Base-by-base conservation (phyloP, 768 basidiomycete species). In the Podaxis sp. region DNA sequence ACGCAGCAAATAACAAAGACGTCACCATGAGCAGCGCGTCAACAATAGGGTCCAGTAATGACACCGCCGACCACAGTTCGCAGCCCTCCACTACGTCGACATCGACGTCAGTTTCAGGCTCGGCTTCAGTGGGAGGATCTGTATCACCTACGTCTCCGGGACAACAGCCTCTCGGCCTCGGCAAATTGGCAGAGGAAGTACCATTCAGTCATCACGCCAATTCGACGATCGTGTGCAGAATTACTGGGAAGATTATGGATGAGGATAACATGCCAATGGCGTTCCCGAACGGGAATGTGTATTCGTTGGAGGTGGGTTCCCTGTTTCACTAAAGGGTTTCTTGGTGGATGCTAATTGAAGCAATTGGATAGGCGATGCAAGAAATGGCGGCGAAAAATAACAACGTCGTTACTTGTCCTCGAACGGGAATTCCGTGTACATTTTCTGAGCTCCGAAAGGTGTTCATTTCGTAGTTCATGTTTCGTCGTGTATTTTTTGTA, bases 161-260 rank as follows among this genome's bases (percentile, higher is more conserved):
- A 24, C 68, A 74, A 24, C 71, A 72, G 42, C 76, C 79, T 42
- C 75, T 84, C 2, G 86, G 87, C 24, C 79, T 96, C 8, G 88
- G 89, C 22, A 80, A 83, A 63, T 84, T 99, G 7, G 93, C 92
- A 12, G 79, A 82, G 61, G 92, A 95, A 66, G 94, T 98, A 0
- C 96, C 97, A 1, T 88, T 85, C 71, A 93, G 92, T 67, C 96
- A 99, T 76, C 95, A 99, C 72, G 87, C 90, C 44, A 98, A 96
- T 71, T 96, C 95, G 22, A 96, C 93, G 0, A 93, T 99, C 59
- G 96, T 99, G 15, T 99, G 97, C 71, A 77, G 87, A 57, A 83
- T 98, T 69, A 94, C 85, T 65, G 95, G 96, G 26, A 88, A 89
- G 72, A 95, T 99, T 61, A 96, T 99, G 90, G 92, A 97, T 69